Conservation (phyloP, 306 rosid genomes). For the Rosa rugosa region DNA sequence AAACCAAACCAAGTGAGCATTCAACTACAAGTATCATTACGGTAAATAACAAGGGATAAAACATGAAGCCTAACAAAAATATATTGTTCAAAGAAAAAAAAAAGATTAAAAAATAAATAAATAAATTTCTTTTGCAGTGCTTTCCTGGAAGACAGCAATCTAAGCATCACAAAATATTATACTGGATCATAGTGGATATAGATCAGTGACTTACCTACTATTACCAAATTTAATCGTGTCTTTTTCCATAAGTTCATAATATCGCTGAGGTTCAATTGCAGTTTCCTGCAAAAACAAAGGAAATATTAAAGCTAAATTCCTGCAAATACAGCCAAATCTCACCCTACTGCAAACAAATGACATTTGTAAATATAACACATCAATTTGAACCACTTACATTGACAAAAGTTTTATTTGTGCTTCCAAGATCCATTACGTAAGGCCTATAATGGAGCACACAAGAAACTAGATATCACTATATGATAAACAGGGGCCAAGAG, state of each 20-base stretch:
- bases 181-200: no score
- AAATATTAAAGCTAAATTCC: constrained; percentile 15
- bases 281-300: constrained; percentile 58
- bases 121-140: no score
- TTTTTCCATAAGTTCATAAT: constrained; percentile 81
- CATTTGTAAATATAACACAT: neutral
- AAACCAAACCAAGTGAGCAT: neutral
- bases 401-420: constrained; percentile 88
- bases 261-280: constrained; percentile 89
- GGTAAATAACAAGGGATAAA: neutral
- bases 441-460: constrained; percentile 51
- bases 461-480: constrained; percentile 18
- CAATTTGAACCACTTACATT: constrained; percentile 56
- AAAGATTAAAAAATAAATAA: neutral
- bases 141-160: neutral
- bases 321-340: constrained; percentile 11
- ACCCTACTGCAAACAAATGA: constrained; percentile 19
- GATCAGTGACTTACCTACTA: constrained; percentile 60
- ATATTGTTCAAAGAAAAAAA: no score
- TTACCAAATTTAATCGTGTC: constrained; percentile 93
- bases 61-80: neutral
- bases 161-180: constrained; percentile 19
- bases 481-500: no score
- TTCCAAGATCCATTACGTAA: constrained; percentile 95
- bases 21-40: neutral